Evolutionary conservation across 441 rosid species (phyloP).

Genomic region (Breynia disticha): DNA sequence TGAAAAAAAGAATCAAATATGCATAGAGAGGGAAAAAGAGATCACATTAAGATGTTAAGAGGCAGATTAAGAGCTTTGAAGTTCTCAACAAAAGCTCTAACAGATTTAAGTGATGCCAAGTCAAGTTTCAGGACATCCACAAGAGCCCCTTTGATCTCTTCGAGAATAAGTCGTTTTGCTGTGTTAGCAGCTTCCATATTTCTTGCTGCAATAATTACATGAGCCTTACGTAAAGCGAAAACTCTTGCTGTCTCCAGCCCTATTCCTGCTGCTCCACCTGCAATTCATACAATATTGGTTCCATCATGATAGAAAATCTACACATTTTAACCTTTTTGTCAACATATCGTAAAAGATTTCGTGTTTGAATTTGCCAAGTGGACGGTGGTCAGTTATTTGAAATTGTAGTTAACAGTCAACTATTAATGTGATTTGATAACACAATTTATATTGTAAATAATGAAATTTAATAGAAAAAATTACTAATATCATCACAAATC

Average conservation of each 20-base stretch:
- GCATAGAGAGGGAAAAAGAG: conserved; percentile 4
- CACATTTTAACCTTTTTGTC: too few species aligned
- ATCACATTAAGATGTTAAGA: conserved; percentile 66
- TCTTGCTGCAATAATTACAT: conserved; percentile 71
- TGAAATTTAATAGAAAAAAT: too few species aligned
- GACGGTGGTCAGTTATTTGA: too few species aligned
- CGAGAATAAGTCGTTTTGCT: conserved; percentile 40
- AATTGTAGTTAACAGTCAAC: too few species aligned
- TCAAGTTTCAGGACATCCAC: conserved; percentile 53
- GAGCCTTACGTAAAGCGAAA: conserved; percentile 53
- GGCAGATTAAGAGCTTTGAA: conserved; percentile 50
- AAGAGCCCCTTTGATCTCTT: conserved; percentile 23
- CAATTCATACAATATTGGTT: too few species aligned
- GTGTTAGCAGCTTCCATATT: conserved; percentile 59
- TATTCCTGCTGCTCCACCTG: conserved; percentile 90
- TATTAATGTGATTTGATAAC: too few species aligned
- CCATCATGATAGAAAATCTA: too few species aligned
- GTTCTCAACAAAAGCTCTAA: conserved; percentile 36
- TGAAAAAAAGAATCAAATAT: too few species aligned
- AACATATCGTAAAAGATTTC: too few species aligned
- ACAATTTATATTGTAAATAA: too few species aligned
- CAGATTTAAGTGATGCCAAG: conserved; percentile 50
- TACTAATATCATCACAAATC: too few species aligned
- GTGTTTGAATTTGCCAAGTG: too few species aligned
- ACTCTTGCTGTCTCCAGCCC: conserved; percentile 89